Evolutionary conservation across 352 stramenopile species (phyloP), one percentile per base, ranked within the genome.

Genomic region (Globisporangium lucens): DNA sequence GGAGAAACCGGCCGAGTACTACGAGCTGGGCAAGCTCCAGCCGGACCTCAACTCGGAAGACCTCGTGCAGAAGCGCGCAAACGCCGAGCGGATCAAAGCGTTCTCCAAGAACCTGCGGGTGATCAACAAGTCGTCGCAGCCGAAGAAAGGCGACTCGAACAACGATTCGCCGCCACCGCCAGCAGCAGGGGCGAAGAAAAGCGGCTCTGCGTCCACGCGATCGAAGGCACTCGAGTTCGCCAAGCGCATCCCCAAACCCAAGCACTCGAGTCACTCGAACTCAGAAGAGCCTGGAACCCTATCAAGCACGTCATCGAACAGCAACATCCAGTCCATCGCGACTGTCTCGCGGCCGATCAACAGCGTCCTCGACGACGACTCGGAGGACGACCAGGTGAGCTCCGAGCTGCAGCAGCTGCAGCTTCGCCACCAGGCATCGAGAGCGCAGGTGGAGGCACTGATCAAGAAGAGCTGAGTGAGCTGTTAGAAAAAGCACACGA

Each of bases 1-100:
- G 65, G 85, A 91, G 58, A 95, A 96, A 49, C 82, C 85, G 0
- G 74, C 67, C 17, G 86, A 85, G 53, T 97, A 97, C 78, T 90
- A 94, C 57, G 89, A 97, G 56, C 71, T 97, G 13, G 89, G 87
- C n/a, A 95, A 96, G 72, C 76, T 97, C 36, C 87, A 94, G 64
- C 89, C 89, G 1, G 89, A 97, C 61, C 69, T 97, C 22, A 94
- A 95, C 57, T 79, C 82, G 2, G 81, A 91, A 0, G 84, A 93
- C 2, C 70, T 96, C 1, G 79, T 94, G 4, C 80, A 89, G 56
- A 95, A 94, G 74, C 82, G 89, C 9, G 82, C 83, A 24, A 93
- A 94, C 56, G 71, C 78, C 2, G 84, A 94, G 53, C 76, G 84
- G 3, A 89, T 96, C 68, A 94, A 94, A 58, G 86, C 82, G 8